Evolutionary conservation across 495 filamentous ascomycete genomes (phyloP).

Genomic region (Tuber melanosporum): DNA sequence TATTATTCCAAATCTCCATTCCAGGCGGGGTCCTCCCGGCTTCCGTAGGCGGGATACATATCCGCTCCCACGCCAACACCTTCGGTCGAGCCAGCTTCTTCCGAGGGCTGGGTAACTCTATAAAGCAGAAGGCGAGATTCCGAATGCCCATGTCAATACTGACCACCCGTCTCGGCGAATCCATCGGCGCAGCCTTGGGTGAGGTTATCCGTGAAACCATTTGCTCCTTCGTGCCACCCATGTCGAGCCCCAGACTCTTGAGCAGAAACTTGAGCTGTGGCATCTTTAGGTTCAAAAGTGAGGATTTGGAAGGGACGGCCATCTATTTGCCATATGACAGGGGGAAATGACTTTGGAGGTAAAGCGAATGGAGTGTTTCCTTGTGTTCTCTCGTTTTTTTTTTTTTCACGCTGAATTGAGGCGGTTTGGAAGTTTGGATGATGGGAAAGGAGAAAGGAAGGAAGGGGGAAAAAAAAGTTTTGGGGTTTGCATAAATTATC

Average conservation of each 20-base stretch:
- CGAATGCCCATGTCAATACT: slow-evolving; percentile 85
- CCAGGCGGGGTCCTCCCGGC: background rate
- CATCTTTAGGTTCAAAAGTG: background rate
- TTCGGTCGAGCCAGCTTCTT: slow-evolving; percentile 25
- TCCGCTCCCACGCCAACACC: slow-evolving; percentile 45
- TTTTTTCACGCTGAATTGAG: background rate
- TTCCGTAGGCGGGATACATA: slow-evolving; percentile 29
- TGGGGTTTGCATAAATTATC: background rate
- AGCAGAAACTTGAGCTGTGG: background rate
- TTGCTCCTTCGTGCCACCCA: slow-evolving; percentile 6
- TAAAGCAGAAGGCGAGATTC: slow-evolving; percentile 70
- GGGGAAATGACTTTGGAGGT: background rate
- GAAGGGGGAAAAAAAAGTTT: background rate
- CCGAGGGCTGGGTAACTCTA: slow-evolving; percentile 45
- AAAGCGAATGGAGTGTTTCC: background rate
- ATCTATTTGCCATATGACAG: background rate
- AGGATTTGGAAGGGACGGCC: background rate
- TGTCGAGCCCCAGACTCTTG: background rate
- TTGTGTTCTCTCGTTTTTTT: background rate
- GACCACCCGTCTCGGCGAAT: slow-evolving; percentile 50
- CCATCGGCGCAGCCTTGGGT: background rate
- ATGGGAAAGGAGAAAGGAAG: background rate
- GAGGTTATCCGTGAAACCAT: background rate
- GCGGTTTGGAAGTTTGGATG: background rate
- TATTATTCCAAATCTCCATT: slow-evolving; percentile 4